phyloP scores from a whole-genome alignment of 345 rosid species.

The Isatis tinctoria region DNA sequence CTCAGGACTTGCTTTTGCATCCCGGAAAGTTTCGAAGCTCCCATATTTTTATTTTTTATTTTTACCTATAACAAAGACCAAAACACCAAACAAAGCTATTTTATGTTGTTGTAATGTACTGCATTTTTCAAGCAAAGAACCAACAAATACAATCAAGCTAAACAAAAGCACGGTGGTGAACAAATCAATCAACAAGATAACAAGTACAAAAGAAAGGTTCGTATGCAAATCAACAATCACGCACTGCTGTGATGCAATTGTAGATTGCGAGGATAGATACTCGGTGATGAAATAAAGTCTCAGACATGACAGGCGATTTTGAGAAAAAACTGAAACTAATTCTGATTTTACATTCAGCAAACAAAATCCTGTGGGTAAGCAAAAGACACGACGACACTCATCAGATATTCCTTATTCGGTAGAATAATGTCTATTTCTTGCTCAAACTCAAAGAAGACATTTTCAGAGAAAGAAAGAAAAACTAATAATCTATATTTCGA shows the following conservation, averaged over 20 bases:
- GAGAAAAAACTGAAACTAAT: too few relatives aligned
- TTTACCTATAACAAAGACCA: background rate
- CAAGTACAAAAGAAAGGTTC: background rate
- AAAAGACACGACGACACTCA: background rate
- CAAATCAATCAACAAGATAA: background rate
- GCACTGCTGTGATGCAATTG: background rate
- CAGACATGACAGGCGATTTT: too few relatives aligned
- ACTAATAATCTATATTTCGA: background rate
- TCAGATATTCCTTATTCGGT: background rate
- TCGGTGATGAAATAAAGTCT: too few relatives aligned
- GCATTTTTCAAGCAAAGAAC: background rate
- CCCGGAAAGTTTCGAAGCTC: conserved; percentile 57
- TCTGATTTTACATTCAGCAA: background rate
- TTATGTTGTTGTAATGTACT: background rate
- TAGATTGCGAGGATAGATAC: background rate
- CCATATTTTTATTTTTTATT: conserved; percentile 25
- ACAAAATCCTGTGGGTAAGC: background rate
- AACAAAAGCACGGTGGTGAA: background rate
- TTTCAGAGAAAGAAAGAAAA: background rate
- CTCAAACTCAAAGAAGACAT: background rate
- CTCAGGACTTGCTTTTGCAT: conserved; percentile 84
- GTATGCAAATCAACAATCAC: background rate
- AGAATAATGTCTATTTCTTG: too few relatives aligned
- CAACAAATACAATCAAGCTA: background rate
- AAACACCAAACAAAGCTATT: background rate